These are phyloP conservation scores for Talaromyces trachyspermus DNA, from an alignment of 495 filamentous ascomycete genomes.

Conservation along the genomic window DNA sequence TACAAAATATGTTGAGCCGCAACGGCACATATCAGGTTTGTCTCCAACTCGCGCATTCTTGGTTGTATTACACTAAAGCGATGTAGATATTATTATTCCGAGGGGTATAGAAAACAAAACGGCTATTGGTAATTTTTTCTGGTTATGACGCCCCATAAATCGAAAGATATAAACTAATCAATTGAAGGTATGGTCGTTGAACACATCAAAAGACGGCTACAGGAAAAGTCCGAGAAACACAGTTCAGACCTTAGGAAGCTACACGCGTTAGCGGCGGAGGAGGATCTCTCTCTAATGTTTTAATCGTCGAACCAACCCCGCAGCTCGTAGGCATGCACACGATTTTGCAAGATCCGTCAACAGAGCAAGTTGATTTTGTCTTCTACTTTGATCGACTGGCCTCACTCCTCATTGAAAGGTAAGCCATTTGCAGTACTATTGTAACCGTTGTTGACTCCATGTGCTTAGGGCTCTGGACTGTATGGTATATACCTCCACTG, in stretches of 20 bases:
- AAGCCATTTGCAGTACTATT: conserved; percentile 11
- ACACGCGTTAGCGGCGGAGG: conserved; percentile 56
- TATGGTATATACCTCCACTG: conserved; percentile 51
- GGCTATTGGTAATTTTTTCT: conserved; percentile 63
- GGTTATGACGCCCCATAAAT: not conserved
- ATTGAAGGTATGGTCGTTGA: conserved; percentile 77
- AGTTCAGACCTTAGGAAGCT: conserved; percentile 67
- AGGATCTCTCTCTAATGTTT: conserved; percentile 67
- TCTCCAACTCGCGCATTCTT: conserved; percentile 9
- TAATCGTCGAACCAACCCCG: conserved; percentile 61
- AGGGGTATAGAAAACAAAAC: conserved; percentile 89
- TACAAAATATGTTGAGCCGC: conserved; percentile 81
- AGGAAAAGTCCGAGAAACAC: conserved; percentile 79
- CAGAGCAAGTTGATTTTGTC: conserved; percentile 80
- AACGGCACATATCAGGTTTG: conserved; percentile 68
- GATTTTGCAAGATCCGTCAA: conserved; percentile 75
- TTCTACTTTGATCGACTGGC: conserved; percentile 92
- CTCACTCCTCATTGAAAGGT: conserved; percentile 78
- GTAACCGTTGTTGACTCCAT: not conserved
- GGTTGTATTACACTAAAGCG: conserved; percentile 12
- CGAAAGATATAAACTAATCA: not conserved
- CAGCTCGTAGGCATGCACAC: conserved; percentile 86
- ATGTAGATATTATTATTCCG: conserved; percentile 83
- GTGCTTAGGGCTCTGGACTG: conserved; percentile 61
- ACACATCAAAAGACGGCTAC: conserved; percentile 75